Conservation (phyloP, 768 basidiomycete species). For the Artomyces pyxidatus region DNA sequence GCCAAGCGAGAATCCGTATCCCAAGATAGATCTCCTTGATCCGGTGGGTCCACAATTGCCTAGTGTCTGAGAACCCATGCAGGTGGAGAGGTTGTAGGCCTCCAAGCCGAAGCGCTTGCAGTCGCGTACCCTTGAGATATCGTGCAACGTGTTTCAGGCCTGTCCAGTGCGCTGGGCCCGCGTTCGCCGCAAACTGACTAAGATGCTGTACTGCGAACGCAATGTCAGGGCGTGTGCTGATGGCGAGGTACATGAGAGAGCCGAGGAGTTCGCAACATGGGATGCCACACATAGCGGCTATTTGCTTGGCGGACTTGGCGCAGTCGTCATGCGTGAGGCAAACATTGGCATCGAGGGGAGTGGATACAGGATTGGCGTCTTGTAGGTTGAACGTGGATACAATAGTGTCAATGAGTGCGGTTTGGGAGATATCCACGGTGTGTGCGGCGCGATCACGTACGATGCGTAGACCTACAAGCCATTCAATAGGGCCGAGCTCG, state of each 20-base stretch:
- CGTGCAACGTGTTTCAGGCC: slow-evolving; percentile 28
- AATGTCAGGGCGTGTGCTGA: slow-evolving; percentile 9
- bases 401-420: slow-evolving; percentile 15
- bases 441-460: slow-evolving; percentile 14
- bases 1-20: slow-evolving; percentile 29
- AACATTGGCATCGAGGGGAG: slow-evolving; percentile 24
- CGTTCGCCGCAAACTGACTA: slow-evolving; percentile 20
- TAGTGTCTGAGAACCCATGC: slow-evolving; percentile 21
- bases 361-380: slow-evolving; percentile 24
- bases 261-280: slow-evolving; percentile 19
- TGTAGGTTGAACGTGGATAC: slow-evolving; percentile 22
- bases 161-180: slow-evolving; percentile 27
- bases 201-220: slow-evolving; percentile 2
- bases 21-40: slow-evolving; percentile 26
- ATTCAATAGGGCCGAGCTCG: slow-evolving; percentile 22
- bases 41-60: slow-evolving; percentile 7
- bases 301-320: slow-evolving; percentile 4
- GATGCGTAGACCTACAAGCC: slow-evolving; percentile 26
- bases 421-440: slow-evolving; percentile 23
- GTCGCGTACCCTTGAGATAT: slow-evolving; percentile 29
- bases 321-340: slow-evolving; percentile 9
- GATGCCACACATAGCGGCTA: background rate
- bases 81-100: background rate
- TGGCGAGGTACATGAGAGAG: slow-evolving; percentile 18
- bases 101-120: slow-evolving; percentile 18